Base-by-base conservation (phyloP, 306 rosid species). In the Prunus armeniaca region DNA sequence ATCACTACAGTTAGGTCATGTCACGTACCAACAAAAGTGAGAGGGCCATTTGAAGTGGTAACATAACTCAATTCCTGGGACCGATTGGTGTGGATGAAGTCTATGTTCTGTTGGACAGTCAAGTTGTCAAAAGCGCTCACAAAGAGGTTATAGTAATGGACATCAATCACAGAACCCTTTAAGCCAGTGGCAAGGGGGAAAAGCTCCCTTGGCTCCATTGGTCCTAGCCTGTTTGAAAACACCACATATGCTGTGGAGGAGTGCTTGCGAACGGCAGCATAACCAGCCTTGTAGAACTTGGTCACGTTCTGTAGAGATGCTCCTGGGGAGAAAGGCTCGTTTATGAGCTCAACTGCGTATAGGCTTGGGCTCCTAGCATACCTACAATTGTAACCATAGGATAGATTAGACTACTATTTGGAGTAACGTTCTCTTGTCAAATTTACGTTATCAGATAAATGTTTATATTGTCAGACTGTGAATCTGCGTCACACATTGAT, bases 21-120 rank as follows among this genome's bases (percentile, higher is more conserved):
- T 38, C 24, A 73, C 82, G 5, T 86, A 90, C 97, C 96, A 5
- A 93, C 84, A 71, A 93, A 85, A 62, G 76, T 89, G 78, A 84
- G 91, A 68, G 97, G 97, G 15, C 93, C 96, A 62, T 93, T 89
- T 27, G 96, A 82, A 50, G 90, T 82, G 63, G 97, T 89, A 19
- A 93, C 71, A 61, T 22, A 3, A 27, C 34, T 82, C 77, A 93
- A 73, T n/a, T 85, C 30, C 1, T 66, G 47, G 3, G 94, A 63
- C 3, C 96, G 88, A 18, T 87, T 89, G n/a, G 54, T 78, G 72
- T 69, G 4, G 80, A 90, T 73, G 85, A 38, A 87, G 70, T 86
- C 90, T 73, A 93, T 87, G 79, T 93, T 86, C 7, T 93, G 84
- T 73, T 90, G 91, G 3, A 63, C 89, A 3, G 77, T 83, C 84